These are phyloP conservation scores for Cornus florida DNA, from an alignment of 148 eudicot genomes.

Conservation along the genomic window DNA sequence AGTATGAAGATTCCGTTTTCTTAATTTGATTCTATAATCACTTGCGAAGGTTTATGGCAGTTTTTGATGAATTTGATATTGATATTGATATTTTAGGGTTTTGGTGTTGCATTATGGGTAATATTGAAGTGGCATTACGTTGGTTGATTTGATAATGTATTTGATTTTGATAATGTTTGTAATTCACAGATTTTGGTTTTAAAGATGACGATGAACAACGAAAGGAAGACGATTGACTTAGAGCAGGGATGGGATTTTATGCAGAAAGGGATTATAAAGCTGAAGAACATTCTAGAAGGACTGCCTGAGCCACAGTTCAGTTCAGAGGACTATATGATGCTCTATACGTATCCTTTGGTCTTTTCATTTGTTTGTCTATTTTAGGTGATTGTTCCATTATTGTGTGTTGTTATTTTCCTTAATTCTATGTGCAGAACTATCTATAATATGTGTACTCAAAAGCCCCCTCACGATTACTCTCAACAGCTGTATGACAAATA, in stretches of 20 bases:
- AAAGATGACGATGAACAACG: too few species aligned
- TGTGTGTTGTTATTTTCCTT: conserved; percentile 14
- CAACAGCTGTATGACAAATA: conserved; percentile 83
- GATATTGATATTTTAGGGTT: neutral
- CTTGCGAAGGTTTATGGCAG: neutral
- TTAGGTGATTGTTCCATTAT: conserved; percentile 1
- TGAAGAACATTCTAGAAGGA: conserved; percentile 80
- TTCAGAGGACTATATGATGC: conserved; percentile 84
- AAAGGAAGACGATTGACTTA: conserved; percentile 65
- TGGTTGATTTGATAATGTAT: too few species aligned
- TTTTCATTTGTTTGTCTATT: neutral
- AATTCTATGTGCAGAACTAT: conserved; percentile 55
- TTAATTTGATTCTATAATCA: neutral
- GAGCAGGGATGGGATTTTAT: conserved; percentile 91
- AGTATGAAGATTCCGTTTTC: neutral
- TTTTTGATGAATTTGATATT: neutral
- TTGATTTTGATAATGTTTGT: too few species aligned
- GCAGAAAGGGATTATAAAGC: conserved; percentile 81
- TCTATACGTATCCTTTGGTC: conserved; percentile 66
- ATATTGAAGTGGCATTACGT: neutral
- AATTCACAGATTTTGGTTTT: too few species aligned
- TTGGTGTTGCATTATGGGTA: neutral
- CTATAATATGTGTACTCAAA: conserved; percentile 90
- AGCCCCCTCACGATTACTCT: conserved; percentile 89
- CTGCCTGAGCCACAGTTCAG: conserved; percentile 75